Base-by-base conservation (phyloP, 2,329 filamentous ascomycete genomes). In the Xylaria sp. region DNA sequence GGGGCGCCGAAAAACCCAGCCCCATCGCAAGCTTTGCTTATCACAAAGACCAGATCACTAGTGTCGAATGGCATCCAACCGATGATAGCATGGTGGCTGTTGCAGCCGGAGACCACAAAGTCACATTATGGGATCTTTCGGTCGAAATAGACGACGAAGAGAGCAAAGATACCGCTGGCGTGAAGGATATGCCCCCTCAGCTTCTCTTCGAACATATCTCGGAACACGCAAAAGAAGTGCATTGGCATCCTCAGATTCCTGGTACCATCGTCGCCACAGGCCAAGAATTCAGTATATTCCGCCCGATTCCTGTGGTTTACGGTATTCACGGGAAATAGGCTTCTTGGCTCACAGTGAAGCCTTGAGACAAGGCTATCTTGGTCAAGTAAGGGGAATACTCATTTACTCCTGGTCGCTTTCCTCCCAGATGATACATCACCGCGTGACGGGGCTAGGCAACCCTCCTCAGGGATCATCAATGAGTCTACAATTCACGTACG, bases 141-240 rank as follows among this genome's bases (percentile, higher is more conserved):
- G 96, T 98, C 66, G 96, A 99, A 84, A 80, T 98, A 69, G 96
- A 99, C 75, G 96, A 98, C 78, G 96, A 99, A 81, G 96, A 98
- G 86, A 97, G 92, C 82, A 93, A 90, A 79, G 93, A 97, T 77
- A 94, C 92, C 3, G 93, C 91, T 0, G 94, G 93, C 62, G 90
- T 95, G 48, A 90, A 93, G 77, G 95, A 97, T 71, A 93, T 98
- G 71, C 96, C 96, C 67, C 93, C 96, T 4, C 96, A 99, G 81
- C 82, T 99, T 75, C 84, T 99, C 72, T 99, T 99, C 81, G 94
- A 98, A 77, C 96, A 99, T 82, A 98, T 97, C 79, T 93, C 97
- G 84, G 92, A 97, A 76, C 91, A 93, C 75, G 94, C 94, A 65
- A 98, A 98, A 87, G 96, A 99, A 82, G 84, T 94, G 44, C 96